phyloP scores from a whole-genome alignment of 1,284 basidiomycete species.

The Apiotrichum porosum region DNA sequence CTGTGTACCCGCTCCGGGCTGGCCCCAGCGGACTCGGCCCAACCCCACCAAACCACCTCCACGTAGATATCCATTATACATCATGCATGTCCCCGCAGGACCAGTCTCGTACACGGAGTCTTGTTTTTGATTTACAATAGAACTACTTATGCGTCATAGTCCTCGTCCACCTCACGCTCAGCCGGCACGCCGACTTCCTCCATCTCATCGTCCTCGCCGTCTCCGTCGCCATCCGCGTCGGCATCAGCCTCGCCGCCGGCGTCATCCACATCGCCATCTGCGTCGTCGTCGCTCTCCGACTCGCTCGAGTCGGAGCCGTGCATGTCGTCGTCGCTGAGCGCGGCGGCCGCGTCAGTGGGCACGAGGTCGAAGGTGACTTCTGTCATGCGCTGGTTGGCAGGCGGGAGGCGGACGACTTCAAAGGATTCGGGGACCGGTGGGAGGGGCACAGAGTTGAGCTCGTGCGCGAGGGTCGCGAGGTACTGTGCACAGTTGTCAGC shows the following conservation, averaged over 20 bases:
- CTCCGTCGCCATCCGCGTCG: constrained; percentile 24
- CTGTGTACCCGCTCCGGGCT: no score
- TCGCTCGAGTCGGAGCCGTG: constrained; percentile 25
- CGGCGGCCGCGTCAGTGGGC: constrained; percentile 65
- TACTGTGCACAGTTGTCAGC: constrained; percentile 56
- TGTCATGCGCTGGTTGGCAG: constrained; percentile 71
- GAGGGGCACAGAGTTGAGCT: constrained; percentile 82
- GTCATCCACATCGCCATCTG: constrained; percentile 18
- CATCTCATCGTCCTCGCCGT: constrained; percentile 40
- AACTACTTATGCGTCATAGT: constrained; percentile 36
- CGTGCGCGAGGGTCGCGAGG: constrained; percentile 77
- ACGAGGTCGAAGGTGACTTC: constrained; percentile 84
- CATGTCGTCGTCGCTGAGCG: constrained; percentile 20
- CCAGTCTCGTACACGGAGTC: not conserved
- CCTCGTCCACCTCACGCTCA: constrained; percentile 39
- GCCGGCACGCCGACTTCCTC: constrained; percentile 33
- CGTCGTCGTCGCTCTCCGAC: constrained; percentile 14
- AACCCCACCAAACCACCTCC: no score
- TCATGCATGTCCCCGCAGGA: not conserved
- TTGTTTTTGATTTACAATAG: not conserved
- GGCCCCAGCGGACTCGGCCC: no score
- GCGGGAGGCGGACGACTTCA: constrained; percentile 70
- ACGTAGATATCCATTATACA: not conserved
- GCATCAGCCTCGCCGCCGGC: constrained; percentile 16
- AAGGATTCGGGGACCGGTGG: constrained; percentile 93